Evolutionary conservation across 768 basidiomycete genomes (phyloP).

Genomic region (Suillus decipiens): DNA sequence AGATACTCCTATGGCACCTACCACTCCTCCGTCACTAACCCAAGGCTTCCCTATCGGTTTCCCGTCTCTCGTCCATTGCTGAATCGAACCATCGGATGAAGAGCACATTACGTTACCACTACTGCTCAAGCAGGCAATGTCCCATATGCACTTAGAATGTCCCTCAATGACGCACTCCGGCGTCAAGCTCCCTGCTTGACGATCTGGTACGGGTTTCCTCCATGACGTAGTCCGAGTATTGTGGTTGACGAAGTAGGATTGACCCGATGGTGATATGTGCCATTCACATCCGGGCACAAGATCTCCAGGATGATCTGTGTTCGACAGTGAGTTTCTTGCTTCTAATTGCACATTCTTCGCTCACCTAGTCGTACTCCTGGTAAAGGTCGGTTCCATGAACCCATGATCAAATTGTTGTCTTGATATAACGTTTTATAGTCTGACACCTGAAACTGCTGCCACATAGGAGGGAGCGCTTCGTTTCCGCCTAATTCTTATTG

Average conservation of each 20-base stretch:
- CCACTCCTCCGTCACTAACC: slow-evolving; percentile 1
- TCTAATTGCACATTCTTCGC: not conserved
- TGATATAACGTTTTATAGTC: not conserved
- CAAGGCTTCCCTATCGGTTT: not conserved
- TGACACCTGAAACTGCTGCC: not conserved
- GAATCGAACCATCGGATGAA: not conserved
- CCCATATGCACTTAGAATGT: not conserved
- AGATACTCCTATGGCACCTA: slow-evolving; percentile 8
- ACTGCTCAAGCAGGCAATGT: not conserved
- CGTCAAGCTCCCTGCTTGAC: not conserved
- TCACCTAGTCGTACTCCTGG: slow-evolving; percentile 1
- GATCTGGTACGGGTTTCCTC: not conserved
- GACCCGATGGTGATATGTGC: not conserved
- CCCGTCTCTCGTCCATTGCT: not conserved
- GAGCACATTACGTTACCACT: not conserved
- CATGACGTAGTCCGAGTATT: not conserved
- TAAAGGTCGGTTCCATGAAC: not conserved
- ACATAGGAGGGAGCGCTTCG: not conserved
- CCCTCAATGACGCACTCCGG: not conserved
- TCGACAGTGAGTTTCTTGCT: not conserved
- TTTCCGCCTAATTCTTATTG: not conserved
- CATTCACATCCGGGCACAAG: not conserved
- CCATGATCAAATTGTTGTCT: slow-evolving; percentile 3
- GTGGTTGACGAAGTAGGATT: not conserved
- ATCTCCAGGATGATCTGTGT: not conserved